A percentile compares a stretch with the other conserved stretches of the same genome.
These are phyloP conservation scores for Boletus rubropictus DNA, from an alignment of 768 basidiomycete species.

Conservation along the genomic window DNA sequence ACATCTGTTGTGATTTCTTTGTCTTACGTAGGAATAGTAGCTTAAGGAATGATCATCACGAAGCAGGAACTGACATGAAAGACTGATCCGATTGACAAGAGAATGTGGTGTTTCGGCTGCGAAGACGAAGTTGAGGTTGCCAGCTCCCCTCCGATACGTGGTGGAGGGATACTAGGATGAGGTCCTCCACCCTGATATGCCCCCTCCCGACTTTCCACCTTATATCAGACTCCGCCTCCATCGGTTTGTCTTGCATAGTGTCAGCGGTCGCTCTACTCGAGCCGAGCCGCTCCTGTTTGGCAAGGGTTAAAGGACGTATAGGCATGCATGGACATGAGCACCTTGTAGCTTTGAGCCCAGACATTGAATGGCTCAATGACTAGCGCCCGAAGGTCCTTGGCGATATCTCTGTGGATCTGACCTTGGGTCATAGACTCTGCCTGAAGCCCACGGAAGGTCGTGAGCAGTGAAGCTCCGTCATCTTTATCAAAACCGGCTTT, in stretches of 20 bases:
- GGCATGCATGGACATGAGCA: constrained; percentile 20
- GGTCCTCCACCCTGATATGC: constrained; percentile 57
- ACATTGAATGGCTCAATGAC: constrained; percentile 77
- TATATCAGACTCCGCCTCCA: constrained; percentile 60
- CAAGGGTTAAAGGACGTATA: constrained; percentile 13
- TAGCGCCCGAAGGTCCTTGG: constrained; percentile 67
- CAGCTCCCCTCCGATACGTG: constrained; percentile 79
- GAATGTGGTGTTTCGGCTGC: background rate
- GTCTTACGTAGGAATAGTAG: constrained; percentile 8
- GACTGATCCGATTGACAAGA: constrained; percentile 3
- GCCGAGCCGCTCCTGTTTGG: constrained; percentile 51
- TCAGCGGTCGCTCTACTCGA: constrained; percentile 51
- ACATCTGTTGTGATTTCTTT: constrained; percentile 27
- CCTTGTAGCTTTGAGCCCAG: constrained; percentile 77
- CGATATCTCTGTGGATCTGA: constrained; percentile 63
- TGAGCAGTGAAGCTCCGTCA: constrained; percentile 77
- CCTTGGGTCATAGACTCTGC: constrained; percentile 67
- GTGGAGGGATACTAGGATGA: constrained; percentile 72
- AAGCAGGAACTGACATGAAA: background rate
- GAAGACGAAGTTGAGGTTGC: constrained; percentile 71
- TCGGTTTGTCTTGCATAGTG: constrained; percentile 40
- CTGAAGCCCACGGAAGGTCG: constrained; percentile 77
- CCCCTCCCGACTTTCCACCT: constrained; percentile 57
- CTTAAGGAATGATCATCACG: too few species aligned
- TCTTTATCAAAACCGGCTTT: constrained; percentile 69